Base-by-base conservation (phyloP, 192 early-diverging fungal species). In the Backusella macrospora region DNA sequence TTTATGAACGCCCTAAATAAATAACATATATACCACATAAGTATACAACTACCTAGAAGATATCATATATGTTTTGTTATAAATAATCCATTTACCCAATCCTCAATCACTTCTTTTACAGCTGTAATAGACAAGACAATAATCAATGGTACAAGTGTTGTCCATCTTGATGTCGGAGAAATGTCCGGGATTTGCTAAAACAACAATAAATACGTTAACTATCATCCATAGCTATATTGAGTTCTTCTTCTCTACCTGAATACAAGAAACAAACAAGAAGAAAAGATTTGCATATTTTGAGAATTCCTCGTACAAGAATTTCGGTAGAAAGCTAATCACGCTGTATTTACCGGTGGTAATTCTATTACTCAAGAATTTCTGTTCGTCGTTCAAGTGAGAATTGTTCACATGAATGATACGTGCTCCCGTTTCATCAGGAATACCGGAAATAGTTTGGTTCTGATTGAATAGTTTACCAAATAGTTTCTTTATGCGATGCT, bases 261-360 rank as follows among this genome's bases (percentile, higher is more conserved):
- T 97, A 64, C 88, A 89, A 16, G 94, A 95, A 13, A 95, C 99
- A 80, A 99, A 97, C 82, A 99, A 82, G 86, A 99, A 99, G 79
- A 98, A 99, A 78, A 98, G 81, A 84, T 99, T 99, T 67, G 98
- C 98, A 83, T 97, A 98, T 83, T 96, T 96, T 55, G 92, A 94
- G 73, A 99, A 99, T 86, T 99, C 96, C 83, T 99, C 97, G 71
- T 91, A 92, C 62, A 99, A 85, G 78, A 98, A 98, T 86, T 94
- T 97, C 64, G 94, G 94, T 63, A 99, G 59, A 71, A 99, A 99
- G 21, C 96, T 95, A 18, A 92, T 67, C 26, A 90, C 55, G 78
- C 93, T 98, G 86, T 99, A 99, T 86, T 99, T 99, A 73, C 94
- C 93, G 6, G 98, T 98, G 37, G 93, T 94, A 70, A 99, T 92